phyloP scores from a whole-genome alignment of 768 basidiomycete genomes.

The Rhizopogon vulgaris region DNA sequence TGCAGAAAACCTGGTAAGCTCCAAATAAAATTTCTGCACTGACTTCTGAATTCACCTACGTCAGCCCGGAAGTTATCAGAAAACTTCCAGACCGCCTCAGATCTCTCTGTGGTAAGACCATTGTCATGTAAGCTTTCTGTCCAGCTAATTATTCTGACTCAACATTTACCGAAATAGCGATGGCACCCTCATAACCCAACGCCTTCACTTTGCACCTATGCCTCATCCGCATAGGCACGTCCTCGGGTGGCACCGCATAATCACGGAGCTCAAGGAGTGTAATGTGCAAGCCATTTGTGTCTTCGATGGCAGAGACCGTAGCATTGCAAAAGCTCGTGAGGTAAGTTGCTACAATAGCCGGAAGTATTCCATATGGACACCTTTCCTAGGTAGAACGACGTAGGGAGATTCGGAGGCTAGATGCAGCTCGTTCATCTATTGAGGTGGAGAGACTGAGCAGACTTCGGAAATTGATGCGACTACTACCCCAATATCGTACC shows the following conservation, averaged over 20 bases:
- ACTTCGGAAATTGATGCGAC: slow-evolving; percentile 36
- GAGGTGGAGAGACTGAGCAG: slow-evolving; percentile 55
- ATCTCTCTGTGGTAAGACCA: slow-evolving; percentile 55
- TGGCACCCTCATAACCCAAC: slow-evolving; percentile 80
- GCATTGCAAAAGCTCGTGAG: slow-evolving; percentile 64
- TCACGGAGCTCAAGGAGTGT: slow-evolving; percentile 52
- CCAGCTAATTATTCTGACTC: slow-evolving; percentile 2
- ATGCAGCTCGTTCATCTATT: slow-evolving; percentile 46
- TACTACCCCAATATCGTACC: slow-evolving; percentile 32
- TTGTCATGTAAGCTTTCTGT: slow-evolving; percentile 59
- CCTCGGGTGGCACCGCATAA: slow-evolving; percentile 70
- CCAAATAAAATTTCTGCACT: background rate
- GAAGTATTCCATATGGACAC: slow-evolving; percentile 1
- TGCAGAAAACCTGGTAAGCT: slow-evolving; percentile 58
- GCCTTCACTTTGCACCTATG: slow-evolving; percentile 65
- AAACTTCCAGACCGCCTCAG: slow-evolving; percentile 58
- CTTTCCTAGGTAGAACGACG: slow-evolving; percentile 47
- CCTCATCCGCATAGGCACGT: slow-evolving; percentile 67
- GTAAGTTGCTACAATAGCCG: slow-evolving; percentile 29
- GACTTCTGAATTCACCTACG: background rate
- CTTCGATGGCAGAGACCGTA: slow-evolving; percentile 71
- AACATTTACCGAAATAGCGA: slow-evolving; percentile 42
- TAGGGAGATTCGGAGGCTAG: slow-evolving; percentile 40
- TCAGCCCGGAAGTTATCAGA: slow-evolving; percentile 60
- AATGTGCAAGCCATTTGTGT: slow-evolving; percentile 64